Evolutionary conservation across 768 basidiomycete genomes (phyloP), one percentile per base, ranked within the genome.

Genomic region (Mrakia blollopis): DNA sequence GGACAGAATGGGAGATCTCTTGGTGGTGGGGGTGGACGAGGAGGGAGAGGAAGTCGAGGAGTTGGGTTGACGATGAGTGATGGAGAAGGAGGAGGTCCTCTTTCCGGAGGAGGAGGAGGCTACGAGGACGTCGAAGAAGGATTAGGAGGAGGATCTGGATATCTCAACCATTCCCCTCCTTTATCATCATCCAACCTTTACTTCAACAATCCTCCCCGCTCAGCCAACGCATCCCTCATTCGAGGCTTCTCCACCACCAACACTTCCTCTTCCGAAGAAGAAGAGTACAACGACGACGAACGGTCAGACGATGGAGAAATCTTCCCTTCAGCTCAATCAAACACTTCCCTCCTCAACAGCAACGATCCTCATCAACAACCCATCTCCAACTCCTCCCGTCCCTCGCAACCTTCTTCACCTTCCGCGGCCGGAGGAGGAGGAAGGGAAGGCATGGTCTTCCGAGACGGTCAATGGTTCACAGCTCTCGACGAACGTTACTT

Each of bases 391-490:
- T 80, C 79, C 37, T 76, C n/a, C n/a, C n/a, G n/a, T n/a, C n/a
- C 77, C 63, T 80, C 72, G 32, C 72, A 71, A 30, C 72, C 75
- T 30, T 23, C 62, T 50, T 74, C 68, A 32, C 68, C 75, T 54
- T 32, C 30, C 62, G 63, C 44, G 2, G 7, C 23, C n/a, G n/a
- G n/a, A n/a, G n/a, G n/a, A n/a, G n/a, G n/a, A n/a, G 37, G 35
- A 78, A 57, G 65, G 50, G 79, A 78, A 50, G 83, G 82, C 52
- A 83, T 83, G 83, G 82, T 85, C 1, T 85, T 85, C 81, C 77
- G 83, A 16, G 93, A 96, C 73, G 91, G 92, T 39, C 92, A 92
- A 83, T 98, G 94, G 94, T 98, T 98, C 89, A 94, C 94, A 80
- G 87, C 91, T 63, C 85, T 99, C 54, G 96, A 99, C 84, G 94